Evolutionary conservation across 78 protist species (phyloP).

Genomic region (Isochrysis galbana): DNA sequence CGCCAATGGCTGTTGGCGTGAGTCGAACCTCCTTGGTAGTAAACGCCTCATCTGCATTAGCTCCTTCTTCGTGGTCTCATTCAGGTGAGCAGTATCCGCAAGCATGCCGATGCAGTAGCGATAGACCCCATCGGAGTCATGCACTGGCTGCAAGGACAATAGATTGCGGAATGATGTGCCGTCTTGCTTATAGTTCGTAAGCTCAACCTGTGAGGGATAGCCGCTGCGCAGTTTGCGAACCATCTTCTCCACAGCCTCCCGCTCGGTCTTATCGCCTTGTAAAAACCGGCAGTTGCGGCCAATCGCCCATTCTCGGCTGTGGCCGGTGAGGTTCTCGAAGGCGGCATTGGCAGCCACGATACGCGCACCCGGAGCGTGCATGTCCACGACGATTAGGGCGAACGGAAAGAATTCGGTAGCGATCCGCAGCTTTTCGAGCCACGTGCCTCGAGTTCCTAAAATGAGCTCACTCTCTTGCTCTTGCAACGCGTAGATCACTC

Average conservation of each 20-base stretch:
- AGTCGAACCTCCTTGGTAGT: not conserved
- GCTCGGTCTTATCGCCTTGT: not conserved
- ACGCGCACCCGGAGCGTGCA: not conserved
- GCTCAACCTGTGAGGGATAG: not conserved
- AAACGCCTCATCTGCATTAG: not conserved
- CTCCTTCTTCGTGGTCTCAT: not conserved
- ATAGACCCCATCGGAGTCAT: not conserved
- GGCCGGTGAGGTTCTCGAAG: slow-evolving; percentile 11
- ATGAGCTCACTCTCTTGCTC: too few species aligned
- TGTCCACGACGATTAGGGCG: not conserved
- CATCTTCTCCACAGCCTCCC: not conserved
- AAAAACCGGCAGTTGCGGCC: slow-evolving; percentile 40
- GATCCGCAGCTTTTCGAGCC: too few species aligned
- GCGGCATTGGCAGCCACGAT: not conserved
- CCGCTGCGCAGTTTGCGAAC: not conserved
- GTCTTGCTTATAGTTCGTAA: not conserved
- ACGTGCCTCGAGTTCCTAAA: too few species aligned
- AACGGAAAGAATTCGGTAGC: too few species aligned
- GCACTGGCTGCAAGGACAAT: not conserved
- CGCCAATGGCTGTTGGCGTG: too few species aligned
- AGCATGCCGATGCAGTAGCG: not conserved
- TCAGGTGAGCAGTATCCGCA: not conserved
- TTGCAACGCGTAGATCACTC: too few species aligned
- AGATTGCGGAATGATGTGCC: not conserved
- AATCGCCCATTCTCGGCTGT: not conserved